Base-by-base conservation (phyloP, 305 asterid species). In the Ilex paraguariensis region DNA sequence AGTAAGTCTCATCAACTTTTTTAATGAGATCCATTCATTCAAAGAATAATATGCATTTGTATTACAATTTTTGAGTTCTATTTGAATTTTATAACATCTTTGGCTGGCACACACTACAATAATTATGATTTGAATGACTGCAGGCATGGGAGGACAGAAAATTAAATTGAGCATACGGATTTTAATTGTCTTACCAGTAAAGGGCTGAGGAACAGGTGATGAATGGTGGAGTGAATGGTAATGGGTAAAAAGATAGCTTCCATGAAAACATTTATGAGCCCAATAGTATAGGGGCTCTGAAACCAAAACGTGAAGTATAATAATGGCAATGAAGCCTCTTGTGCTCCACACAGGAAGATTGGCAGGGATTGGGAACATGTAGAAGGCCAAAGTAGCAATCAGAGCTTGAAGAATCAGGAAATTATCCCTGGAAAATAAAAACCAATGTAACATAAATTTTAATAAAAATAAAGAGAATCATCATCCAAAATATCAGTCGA, bases 141-240 rank as follows among this genome's bases (percentile, higher is more conserved):
- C 48, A 42, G 48, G 1, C n/a, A 46, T 8, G 13, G 40, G 58
- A 31, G 15, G 63, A 13, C 40, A 15, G 15, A 63, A 31, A 13
- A 28, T 49, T 51, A 31, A 61, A 56, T 15, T 21, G 21, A 32
- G 2, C 45, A 13, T 48, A 14, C 3, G 57, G 9, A 8, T 28
- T 54, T 54, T 66, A 54, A 66, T 11, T n/a, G 66, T 42, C 54
- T 70, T 62, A 88, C 98, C 95, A 68, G 98, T 91, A 45, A 65
- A 80, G 56, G 95, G 79, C 56, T 91, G 96, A 31, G 88, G 94
- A 32, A 88, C 90, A 9, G 76, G 69, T 3, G 98, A 91, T 5
- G 96, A 86, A 70, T 91, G 98, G 66, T 88, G 96, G 49, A 88
- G 83, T 5, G 84, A 82, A 56, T 91, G 98, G 70, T 91, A 88